Percentiles rank a stretch among this genome's conserved stretches.
phyloP scores from a whole-genome alignment of 2,329 filamentous ascomycete species.

The Paecilomyces fulvus region DNA sequence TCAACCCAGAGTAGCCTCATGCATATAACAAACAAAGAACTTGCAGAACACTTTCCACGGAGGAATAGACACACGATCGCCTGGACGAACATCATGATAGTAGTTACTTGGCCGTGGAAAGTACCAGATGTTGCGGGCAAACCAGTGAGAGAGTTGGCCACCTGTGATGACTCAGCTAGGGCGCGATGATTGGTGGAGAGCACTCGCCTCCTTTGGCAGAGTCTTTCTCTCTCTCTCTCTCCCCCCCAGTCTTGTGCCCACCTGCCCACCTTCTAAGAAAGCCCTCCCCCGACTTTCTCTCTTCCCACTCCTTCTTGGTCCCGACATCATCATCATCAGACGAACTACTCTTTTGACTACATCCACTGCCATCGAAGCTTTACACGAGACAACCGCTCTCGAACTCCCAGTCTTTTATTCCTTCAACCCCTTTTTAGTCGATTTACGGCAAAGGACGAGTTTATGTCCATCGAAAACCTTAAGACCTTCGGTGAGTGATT shows the following conservation, averaged over 20 bases:
- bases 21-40: not conserved
- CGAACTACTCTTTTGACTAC: conserved; percentile 5
- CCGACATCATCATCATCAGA: conserved; percentile 12
- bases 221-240: conserved; percentile 3
- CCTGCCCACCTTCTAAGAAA: conserved; percentile 22
- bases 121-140: not conserved
- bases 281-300: conserved; percentile 21
- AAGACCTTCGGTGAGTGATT: conserved; percentile 75
- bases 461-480: conserved; percentile 99
- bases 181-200: not conserved
- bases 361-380: conserved; percentile 14
- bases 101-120: not conserved
- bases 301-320: conserved; percentile 15
- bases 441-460: conserved; percentile 63
- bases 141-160: conserved; percentile 9
- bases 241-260: conserved; percentile 13
- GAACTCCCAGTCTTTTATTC: conserved; percentile 17
- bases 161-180: conserved; percentile 7
- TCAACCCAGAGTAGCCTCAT: not conserved
- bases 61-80: not conserved
- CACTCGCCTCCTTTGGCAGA: not conserved
- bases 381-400: conserved; percentile 26
- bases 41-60: not conserved
- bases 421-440: conserved; percentile 31
- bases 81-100: no score